Conservation (phyloP, 192 early-diverging fungal species). For the Coemansia sp. region DNA sequence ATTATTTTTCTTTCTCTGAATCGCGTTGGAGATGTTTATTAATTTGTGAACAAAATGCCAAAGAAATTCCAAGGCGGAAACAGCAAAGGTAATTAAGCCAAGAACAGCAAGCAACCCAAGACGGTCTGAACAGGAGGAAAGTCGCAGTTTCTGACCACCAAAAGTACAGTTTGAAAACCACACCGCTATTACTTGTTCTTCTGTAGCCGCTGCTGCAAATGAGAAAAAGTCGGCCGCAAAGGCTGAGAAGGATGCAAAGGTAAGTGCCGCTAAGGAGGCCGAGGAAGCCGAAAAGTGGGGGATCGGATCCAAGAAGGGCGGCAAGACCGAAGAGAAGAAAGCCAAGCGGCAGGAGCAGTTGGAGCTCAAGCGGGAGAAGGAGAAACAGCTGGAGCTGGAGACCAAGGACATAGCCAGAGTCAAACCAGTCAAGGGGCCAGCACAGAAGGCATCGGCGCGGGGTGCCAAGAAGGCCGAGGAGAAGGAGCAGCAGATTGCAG, state of each 20-base stretch:
- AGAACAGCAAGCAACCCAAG: too few relatives aligned
- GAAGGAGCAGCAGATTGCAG: constrained; percentile 7
- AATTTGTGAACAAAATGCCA: constrained; percentile 32
- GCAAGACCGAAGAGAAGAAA: constrained; percentile 63
- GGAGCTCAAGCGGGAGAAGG: constrained; percentile 60
- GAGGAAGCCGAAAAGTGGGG: constrained; percentile 64
- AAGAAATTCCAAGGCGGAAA: constrained; percentile 61
- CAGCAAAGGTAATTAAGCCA: constrained; percentile 46
- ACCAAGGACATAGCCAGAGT: constrained; percentile 49
- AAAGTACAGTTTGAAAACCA: too few relatives aligned
- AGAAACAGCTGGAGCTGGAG: constrained; percentile 62
- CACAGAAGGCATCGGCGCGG: constrained; percentile 7
- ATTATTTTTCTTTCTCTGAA: not conserved
- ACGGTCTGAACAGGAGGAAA: too few relatives aligned
- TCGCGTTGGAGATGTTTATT: too few relatives aligned
- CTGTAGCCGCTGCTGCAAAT: constrained; percentile 64
- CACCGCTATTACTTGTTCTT: too few relatives aligned
- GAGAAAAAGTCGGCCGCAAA: constrained; percentile 71
- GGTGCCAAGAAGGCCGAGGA: constrained; percentile 29
- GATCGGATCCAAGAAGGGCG: constrained; percentile 63
- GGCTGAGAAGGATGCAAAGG: constrained; percentile 59
- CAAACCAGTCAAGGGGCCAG: constrained; percentile 11
- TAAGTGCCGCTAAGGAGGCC: constrained; percentile 57
- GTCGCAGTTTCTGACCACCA: too few relatives aligned
- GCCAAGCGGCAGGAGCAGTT: constrained; percentile 57